These are phyloP conservation scores for Lepiota venenata DNA, from an alignment of 768 basidiomycete species.

Conservation along the genomic window DNA sequence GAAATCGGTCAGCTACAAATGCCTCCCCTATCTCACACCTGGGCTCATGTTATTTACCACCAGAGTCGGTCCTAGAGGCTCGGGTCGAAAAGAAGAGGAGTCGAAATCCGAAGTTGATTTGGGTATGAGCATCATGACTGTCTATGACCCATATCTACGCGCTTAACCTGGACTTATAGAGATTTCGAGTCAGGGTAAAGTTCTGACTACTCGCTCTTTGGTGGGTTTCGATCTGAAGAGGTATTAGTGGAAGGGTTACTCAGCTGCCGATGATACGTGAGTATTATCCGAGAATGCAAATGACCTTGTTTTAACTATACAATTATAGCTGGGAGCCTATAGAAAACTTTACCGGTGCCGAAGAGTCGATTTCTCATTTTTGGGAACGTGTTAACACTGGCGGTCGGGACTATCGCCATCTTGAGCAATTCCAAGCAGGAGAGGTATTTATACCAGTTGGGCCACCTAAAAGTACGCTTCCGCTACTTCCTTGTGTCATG, in stretches of 20 bases:
- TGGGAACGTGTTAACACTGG: constrained; percentile 45
- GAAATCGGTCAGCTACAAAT: constrained; percentile 55
- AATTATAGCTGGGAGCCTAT: constrained; percentile 62
- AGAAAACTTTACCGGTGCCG: constrained; percentile 55
- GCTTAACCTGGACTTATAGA: constrained; percentile 29
- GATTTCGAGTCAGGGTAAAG: constrained; percentile 58
- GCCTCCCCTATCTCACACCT: constrained; percentile 6
- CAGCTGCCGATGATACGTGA: constrained; percentile 52
- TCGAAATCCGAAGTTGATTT: constrained; percentile 42
- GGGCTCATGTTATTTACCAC: not conserved
- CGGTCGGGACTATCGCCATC: constrained; percentile 46
- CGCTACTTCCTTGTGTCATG: not conserved
- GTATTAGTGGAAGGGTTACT: constrained; percentile 60
- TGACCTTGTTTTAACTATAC: not conserved
- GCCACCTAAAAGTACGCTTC: constrained; percentile 48
- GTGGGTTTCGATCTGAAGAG: not conserved
- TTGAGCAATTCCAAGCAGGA: constrained; percentile 46
- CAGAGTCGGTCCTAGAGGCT: constrained; percentile 55
- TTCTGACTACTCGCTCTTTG: not conserved
- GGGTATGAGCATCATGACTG: constrained; percentile 37
- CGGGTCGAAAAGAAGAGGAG: constrained; percentile 40
- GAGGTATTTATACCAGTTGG: constrained; percentile 55
- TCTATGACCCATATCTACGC: constrained; percentile 9
- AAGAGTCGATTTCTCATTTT: constrained; percentile 50
- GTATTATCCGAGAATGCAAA: constrained; percentile 19